These are phyloP conservation scores for Cydonia oblonga DNA, from an alignment of 331 rosid genomes.

Conservation along the genomic window DNA sequence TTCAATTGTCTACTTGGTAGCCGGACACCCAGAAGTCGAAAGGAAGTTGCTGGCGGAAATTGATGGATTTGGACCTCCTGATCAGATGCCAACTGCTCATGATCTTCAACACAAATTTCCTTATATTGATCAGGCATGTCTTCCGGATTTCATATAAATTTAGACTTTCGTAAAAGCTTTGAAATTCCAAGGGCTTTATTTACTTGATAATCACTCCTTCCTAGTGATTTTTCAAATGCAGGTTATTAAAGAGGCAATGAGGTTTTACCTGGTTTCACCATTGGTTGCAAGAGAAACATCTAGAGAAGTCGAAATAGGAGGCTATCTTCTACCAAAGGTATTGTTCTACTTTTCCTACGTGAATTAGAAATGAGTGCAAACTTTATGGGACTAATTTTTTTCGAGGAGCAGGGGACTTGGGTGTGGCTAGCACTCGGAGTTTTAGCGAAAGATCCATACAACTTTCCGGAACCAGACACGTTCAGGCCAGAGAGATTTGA, in stretches of 20 bases:
- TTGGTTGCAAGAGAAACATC: neutral
- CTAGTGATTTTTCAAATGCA: neutral
- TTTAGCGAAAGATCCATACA: neutral
- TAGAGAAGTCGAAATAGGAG: neutral
- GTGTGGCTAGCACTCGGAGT: neutral
- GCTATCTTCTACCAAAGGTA: neutral
- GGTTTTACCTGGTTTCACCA: neutral
- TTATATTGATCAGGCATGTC: neutral
- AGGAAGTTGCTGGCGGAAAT: neutral
- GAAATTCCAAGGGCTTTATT: neutral
- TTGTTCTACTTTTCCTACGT: neutral
- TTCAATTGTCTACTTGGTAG: neutral
- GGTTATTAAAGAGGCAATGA: neutral
- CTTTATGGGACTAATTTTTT: neutral
- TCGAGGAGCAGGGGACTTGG: neutral
- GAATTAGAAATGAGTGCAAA: neutral
- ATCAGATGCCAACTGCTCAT: neutral
- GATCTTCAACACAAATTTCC: neutral
- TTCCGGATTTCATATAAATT: neutral
- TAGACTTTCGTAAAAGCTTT: neutral
- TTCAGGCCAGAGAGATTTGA: neutral
- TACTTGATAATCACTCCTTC: neutral
- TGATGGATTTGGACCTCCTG: neutral
- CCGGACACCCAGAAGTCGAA: neutral
- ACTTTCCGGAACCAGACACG: neutral